These are phyloP conservation scores for Bipolaris cookei DNA, from an alignment of 2,329 filamentous ascomycete species.

Conservation along the genomic window DNA sequence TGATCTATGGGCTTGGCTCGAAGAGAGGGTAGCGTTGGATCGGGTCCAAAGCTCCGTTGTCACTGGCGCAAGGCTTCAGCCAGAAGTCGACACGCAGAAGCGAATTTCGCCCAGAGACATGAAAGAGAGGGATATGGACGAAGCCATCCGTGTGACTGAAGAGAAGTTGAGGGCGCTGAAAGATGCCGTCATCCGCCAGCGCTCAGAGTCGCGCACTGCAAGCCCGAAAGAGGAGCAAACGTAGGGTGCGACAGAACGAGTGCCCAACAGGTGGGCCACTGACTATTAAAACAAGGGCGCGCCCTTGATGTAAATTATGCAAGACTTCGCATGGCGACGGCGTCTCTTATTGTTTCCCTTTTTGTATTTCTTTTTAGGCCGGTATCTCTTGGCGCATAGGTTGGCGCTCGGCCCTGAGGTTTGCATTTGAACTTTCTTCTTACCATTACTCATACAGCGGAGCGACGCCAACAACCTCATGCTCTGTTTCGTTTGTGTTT, in stretches of 20 bases:
- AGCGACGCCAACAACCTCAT: background rate
- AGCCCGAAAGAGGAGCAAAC: constrained; percentile 31
- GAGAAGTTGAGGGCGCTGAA: constrained; percentile 81
- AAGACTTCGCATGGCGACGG: constrained; percentile 16
- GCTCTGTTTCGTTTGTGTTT: background rate
- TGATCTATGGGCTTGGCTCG: constrained; percentile 91
- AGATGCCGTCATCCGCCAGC: constrained; percentile 62
- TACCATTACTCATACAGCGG: background rate
- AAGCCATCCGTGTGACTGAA: constrained; percentile 85
- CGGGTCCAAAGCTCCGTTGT: constrained; percentile 44
- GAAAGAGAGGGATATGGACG: constrained; percentile 74
- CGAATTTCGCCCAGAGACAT: constrained; percentile 61
- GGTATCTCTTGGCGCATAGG: constrained; percentile 4
- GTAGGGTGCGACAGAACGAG: background rate
- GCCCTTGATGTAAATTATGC: constrained; percentile 9
- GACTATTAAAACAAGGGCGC: background rate
- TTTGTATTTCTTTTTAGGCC: constrained; percentile 1
- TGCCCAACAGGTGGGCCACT: background rate
- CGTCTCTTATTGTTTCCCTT: constrained; percentile 10
- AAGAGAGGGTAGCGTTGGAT: constrained; percentile 81
- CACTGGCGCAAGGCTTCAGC: constrained; percentile 30
- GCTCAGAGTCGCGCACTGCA: constrained; percentile 26
- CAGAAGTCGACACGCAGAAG: constrained; percentile 56
- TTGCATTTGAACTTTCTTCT: background rate
- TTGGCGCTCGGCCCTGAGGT: background rate